Evolutionary conservation across 1,284 basidiomycete genomes (phyloP).

Genomic region (Macrocybe sp.): DNA sequence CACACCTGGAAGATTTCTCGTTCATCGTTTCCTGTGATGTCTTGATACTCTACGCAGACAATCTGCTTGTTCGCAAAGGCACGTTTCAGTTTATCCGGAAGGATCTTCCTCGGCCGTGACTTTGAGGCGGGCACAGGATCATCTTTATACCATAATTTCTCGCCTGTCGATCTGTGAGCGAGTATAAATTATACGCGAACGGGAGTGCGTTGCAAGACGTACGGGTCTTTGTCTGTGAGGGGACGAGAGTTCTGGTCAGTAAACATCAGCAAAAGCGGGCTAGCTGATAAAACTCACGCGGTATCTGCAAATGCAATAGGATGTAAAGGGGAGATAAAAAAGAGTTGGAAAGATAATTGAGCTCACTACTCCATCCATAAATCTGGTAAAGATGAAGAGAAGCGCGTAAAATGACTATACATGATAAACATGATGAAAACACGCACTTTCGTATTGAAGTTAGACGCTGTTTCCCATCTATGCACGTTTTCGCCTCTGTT

Average conservation of each 20-base stretch:
- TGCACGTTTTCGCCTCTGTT: constrained; percentile 58
- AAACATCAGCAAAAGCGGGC: background rate
- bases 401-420: too few relatives aligned
- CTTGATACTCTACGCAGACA: constrained; percentile 68
- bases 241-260: background rate
- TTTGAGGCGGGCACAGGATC: constrained; percentile 10
- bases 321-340: background rate
- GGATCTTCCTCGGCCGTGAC: constrained; percentile 19
- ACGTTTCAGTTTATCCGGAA: constrained; percentile 46
- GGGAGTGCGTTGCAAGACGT: constrained; percentile 17
- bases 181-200: background rate
- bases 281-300: constrained; percentile 34
- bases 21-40: constrained; percentile 53
- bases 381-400: constrained; percentile 26
- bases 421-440: too few relatives aligned
- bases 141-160: constrained; percentile 53
- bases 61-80: constrained; percentile 64
- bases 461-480: constrained; percentile 76
- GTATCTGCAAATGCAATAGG: constrained; percentile 32
- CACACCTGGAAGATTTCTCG: constrained; percentile 73
- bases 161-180: constrained; percentile 29
- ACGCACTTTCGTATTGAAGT: constrained; percentile 63
- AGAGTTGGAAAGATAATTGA: background rate
- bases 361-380: constrained; percentile 58
- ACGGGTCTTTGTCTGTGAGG: constrained; percentile 49